Conservation (phyloP, 2,329 filamentous ascomycete species). For the Fusarium pininemorale region DNA sequence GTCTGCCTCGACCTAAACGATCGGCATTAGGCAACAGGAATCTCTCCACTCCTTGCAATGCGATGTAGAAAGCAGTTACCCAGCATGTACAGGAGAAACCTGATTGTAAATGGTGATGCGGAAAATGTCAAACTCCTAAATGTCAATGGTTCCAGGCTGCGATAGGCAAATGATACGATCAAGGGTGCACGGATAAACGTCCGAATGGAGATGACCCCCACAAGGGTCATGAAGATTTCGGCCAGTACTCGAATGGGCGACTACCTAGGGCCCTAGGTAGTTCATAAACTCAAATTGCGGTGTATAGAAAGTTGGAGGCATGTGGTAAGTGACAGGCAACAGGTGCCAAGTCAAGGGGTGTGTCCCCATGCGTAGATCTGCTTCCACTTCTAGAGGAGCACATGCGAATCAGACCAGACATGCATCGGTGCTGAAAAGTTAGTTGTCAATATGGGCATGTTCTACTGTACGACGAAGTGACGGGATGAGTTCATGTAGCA, state of each 20-base stretch:
- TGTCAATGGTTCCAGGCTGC: neutral
- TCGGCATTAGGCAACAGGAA: neutral
- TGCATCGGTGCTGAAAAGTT: conserved; percentile 26
- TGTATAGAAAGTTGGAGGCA: conserved; percentile 9
- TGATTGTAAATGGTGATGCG: neutral
- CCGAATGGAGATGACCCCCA: conserved; percentile 9
- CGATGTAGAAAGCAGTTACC: neutral
- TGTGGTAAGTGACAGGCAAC: conserved; percentile 3
- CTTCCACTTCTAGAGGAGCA: conserved; percentile 13
- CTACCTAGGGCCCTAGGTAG: neutral
- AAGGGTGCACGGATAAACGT: conserved; percentile 4
- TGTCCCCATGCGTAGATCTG: conserved; percentile 28
- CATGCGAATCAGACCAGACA: conserved; percentile 29
- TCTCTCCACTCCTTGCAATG: neutral
- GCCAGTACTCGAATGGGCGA: neutral
- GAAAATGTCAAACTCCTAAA: neutral
- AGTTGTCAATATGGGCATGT: conserved; percentile 22
- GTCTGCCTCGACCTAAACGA: neutral
- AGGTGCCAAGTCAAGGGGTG: conserved; percentile 3
- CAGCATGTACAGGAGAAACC: neutral
- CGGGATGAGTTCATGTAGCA: conserved; percentile 19
- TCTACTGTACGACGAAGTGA: neutral
- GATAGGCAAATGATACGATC: conserved; percentile 1
- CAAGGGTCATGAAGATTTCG: neutral
- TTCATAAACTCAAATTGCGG: conserved; percentile 8